phyloP scores from a whole-genome alignment of 23 red algal species.

The Porphyridium purpureum region DNA sequence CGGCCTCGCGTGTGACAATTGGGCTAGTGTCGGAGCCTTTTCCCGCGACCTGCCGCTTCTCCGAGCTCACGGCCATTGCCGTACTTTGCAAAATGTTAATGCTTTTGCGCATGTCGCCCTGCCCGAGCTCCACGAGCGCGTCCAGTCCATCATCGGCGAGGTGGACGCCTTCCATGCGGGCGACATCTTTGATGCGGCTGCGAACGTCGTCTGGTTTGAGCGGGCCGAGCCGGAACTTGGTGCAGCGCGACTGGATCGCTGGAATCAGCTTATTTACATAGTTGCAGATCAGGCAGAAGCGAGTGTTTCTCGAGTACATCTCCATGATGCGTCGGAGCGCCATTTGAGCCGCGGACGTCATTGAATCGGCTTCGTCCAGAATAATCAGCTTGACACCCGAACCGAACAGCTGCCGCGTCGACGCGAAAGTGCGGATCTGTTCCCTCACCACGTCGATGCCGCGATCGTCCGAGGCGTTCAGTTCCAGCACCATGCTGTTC shows the following conservation, averaged over 20 bases:
- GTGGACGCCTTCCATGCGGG: conserved; percentile 30
- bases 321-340: conserved; percentile 89
- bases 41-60: neutral
- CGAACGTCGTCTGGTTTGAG: conserved; percentile 41
- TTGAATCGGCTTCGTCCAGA: conserved; percentile 95
- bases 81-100: conserved; percentile 84
- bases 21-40: no score
- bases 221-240: conserved; percentile 89
- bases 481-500: conserved; percentile 88
- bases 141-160: conserved; percentile 41
- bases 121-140: conserved; percentile 50
- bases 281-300: conserved; percentile 98
- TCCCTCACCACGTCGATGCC: conserved; percentile 90
- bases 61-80: conserved; percentile 29
- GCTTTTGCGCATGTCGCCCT: conserved; percentile 84
- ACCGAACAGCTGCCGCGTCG: conserved; percentile 71
- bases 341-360: conserved; percentile 88
- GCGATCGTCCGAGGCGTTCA: conserved; percentile 98
- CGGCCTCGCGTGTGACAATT: conserved; percentile 36
- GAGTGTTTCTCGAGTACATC: conserved; percentile 69
- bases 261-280: conserved; percentile 99
- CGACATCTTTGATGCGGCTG: conserved; percentile 46
- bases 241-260: conserved; percentile 90
- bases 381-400: conserved; percentile 78
- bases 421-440: conserved; percentile 94